A percentile compares a stretch with the other conserved stretches of the same genome.
Evolutionary conservation across 2,329 filamentous ascomycete genomes (phyloP).

Genomic region (Aureobasidium mangrovei): DNA sequence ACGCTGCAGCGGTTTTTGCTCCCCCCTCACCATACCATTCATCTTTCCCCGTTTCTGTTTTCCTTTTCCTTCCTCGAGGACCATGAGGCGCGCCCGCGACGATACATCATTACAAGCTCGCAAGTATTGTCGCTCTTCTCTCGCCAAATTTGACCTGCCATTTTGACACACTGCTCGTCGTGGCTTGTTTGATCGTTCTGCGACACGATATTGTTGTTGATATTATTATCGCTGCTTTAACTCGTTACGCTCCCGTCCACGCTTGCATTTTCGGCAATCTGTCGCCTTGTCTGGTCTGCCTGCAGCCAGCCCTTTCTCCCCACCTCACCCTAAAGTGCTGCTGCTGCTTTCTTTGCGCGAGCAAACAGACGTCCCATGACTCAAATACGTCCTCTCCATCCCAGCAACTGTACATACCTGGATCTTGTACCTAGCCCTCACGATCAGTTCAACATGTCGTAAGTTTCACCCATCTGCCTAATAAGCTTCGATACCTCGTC

Average conservation of each 20-base stretch:
- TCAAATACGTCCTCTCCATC: conserved; percentile 14
- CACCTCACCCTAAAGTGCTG: neutral
- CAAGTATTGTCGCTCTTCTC: conserved; percentile 3
- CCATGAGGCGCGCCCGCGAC: neutral
- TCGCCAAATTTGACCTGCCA: conserved; percentile 2
- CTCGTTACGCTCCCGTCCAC: neutral
- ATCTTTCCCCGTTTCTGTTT: conserved; percentile 9
- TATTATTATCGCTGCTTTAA: too few species aligned
- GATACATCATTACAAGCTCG: conserved; percentile 9
- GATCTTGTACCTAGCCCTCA: conserved; percentile 11
- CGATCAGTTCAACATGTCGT: conserved; percentile 17
- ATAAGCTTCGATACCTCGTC: conserved; percentile 11
- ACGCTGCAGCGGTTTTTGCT: conserved; percentile 2
- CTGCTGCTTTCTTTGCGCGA: conserved; percentile 4
- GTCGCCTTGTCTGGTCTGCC: conserved; percentile 10
- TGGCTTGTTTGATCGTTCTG: neutral
- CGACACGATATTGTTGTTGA: neutral
- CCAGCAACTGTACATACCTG: conserved; percentile 13
- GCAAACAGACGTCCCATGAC: conserved; percentile 14
- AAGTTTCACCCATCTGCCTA: conserved; percentile 5
- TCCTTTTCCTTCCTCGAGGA: conserved; percentile 7
- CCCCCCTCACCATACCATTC: conserved; percentile 12
- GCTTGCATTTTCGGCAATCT: conserved; percentile 6
- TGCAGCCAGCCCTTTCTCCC: conserved; percentile 9
- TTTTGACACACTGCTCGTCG: conserved; percentile 1